Conservation (phyloP, 495 filamentous ascomycete genomes). For the Neurospora africana region DNA sequence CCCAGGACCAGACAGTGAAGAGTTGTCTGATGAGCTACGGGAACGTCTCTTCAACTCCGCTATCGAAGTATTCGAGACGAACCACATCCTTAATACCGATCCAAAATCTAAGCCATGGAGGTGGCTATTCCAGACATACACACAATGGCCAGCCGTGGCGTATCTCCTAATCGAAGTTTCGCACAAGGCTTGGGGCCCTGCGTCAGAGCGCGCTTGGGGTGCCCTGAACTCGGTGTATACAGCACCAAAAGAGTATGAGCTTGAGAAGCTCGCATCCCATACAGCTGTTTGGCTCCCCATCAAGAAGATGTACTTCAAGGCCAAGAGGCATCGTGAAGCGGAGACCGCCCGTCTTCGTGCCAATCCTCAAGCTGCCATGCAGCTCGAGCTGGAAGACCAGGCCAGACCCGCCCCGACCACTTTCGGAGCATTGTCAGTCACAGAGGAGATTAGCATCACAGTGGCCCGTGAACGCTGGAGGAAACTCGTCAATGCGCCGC, state of each 20-base stretch:
- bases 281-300: conserved; percentile 67
- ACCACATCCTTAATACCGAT: conserved; percentile 50
- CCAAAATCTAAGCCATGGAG: conserved; percentile 54
- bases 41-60: conserved; percentile 65
- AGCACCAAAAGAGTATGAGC: conserved; percentile 40
- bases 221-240: conserved; percentile 55
- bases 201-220: conserved; percentile 73
- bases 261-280: conserved; percentile 37
- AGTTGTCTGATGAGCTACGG: conserved; percentile 46
- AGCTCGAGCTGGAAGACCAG: conserved; percentile 32
- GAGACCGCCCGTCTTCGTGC: conserved; percentile 34
- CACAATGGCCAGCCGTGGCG: conserved; percentile 73
- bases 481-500: conserved; percentile 32
- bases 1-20: conserved; percentile 28
- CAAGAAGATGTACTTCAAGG: conserved; percentile 59
- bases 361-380: conserved; percentile 29
- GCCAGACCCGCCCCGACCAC: conserved; percentile 20
- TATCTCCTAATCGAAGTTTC: conserved; percentile 70
- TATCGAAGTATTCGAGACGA: conserved; percentile 68
- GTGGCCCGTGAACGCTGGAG: conserved; percentile 33
- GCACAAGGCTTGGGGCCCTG: conserved; percentile 50
- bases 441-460: conserved; percentile 11
- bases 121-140: conserved; percentile 75
- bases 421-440: conserved; percentile 29
- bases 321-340: conserved; percentile 41